phyloP scores from a whole-genome alignment of 2,329 filamentous ascomycete genomes.

The Coniochaeta sp. region DNA sequence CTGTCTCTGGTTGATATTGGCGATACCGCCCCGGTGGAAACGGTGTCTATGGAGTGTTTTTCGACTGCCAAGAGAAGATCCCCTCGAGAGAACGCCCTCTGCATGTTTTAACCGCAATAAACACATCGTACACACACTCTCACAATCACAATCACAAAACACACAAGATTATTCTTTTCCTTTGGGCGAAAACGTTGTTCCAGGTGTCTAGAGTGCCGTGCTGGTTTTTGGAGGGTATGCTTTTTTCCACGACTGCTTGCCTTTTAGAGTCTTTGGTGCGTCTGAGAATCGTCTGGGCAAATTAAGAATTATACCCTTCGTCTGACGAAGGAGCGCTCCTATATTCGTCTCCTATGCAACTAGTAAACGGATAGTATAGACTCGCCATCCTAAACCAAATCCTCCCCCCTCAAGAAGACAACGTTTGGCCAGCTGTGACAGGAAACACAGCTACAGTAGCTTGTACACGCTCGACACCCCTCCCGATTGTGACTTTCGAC shows the following conservation, averaged over 20 bases:
- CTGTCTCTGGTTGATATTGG: slow-evolving; percentile 27
- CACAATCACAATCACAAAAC: too few relatives aligned
- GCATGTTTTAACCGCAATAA: slow-evolving; percentile 41
- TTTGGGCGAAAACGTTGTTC: slow-evolving; percentile 3
- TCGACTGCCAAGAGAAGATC: slow-evolving; percentile 39
- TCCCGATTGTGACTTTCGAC: too few relatives aligned
- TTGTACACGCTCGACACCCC: too few relatives aligned
- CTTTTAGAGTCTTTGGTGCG: slow-evolving; percentile 44
- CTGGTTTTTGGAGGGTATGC: slow-evolving; percentile 32
- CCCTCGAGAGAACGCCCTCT: slow-evolving; percentile 27
- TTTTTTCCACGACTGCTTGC: slow-evolving; percentile 31
- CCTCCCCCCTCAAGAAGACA: too few relatives aligned
- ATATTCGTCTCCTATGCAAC: not conserved
- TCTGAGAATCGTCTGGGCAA: slow-evolving; percentile 45
- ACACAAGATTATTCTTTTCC: slow-evolving; percentile 2
- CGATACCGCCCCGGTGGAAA: slow-evolving; percentile 35
- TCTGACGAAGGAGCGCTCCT: slow-evolving; percentile 8
- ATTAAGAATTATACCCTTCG: slow-evolving; percentile 18
- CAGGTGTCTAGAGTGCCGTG: slow-evolving; percentile 31
- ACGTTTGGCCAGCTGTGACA: too few relatives aligned
- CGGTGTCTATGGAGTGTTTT: slow-evolving; percentile 58
- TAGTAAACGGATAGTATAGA: too few relatives aligned
- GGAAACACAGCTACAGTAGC: too few relatives aligned
- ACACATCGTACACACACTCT: too few relatives aligned
- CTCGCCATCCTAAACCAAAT: too few relatives aligned